Evolutionary conservation across 2,329 filamentous ascomycete genomes (phyloP).

Genomic region (Curvularia verruculosa): DNA sequence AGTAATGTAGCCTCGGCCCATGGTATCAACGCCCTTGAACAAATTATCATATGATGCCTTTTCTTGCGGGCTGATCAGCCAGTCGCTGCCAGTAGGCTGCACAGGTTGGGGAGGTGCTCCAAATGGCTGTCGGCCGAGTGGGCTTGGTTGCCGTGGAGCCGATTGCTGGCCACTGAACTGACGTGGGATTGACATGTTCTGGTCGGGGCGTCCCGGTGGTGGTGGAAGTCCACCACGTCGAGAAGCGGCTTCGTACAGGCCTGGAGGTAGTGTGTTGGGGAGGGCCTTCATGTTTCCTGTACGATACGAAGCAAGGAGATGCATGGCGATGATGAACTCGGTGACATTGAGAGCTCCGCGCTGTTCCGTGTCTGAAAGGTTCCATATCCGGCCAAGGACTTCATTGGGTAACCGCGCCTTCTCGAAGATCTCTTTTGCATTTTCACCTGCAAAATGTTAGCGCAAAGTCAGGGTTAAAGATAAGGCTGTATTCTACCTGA

Average conservation of each 20-base stretch:
- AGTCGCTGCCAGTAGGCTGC: slow-evolving; percentile 68
- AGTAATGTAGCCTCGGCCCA: slow-evolving; percentile 80
- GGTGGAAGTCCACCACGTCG: slow-evolving; percentile 59
- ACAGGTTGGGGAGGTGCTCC: slow-evolving; percentile 56
- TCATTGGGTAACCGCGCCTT: slow-evolving; percentile 90
- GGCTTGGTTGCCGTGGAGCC: slow-evolving; percentile 63
- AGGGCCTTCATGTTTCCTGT: slow-evolving; percentile 78
- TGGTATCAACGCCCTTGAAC: slow-evolving; percentile 82
- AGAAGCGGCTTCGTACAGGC: slow-evolving; percentile 87
- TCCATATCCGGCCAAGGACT: slow-evolving; percentile 93
- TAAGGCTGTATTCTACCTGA: slow-evolving; percentile 57
- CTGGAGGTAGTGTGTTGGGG: slow-evolving; percentile 79
- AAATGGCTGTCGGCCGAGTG: slow-evolving; percentile 60
- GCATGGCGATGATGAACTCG: slow-evolving; percentile 98
- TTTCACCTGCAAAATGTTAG: slow-evolving; percentile 64
- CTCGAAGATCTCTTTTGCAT: slow-evolving; percentile 93
- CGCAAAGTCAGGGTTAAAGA: no score
- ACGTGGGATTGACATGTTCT: slow-evolving; percentile 70
- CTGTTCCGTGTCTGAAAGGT: slow-evolving; percentile 90
- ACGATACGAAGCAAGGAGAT: slow-evolving; percentile 90
- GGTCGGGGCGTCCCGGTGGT: slow-evolving; percentile 53
- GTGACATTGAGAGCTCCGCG: slow-evolving; percentile 83
- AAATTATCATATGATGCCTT: slow-evolving; percentile 88
- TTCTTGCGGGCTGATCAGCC: slow-evolving; percentile 82
- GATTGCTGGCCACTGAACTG: slow-evolving; percentile 74